These are phyloP conservation scores for Mollisiaceae sp. DNA, from an alignment of 2,329 filamentous ascomycete species.

Conservation along the genomic window DNA sequence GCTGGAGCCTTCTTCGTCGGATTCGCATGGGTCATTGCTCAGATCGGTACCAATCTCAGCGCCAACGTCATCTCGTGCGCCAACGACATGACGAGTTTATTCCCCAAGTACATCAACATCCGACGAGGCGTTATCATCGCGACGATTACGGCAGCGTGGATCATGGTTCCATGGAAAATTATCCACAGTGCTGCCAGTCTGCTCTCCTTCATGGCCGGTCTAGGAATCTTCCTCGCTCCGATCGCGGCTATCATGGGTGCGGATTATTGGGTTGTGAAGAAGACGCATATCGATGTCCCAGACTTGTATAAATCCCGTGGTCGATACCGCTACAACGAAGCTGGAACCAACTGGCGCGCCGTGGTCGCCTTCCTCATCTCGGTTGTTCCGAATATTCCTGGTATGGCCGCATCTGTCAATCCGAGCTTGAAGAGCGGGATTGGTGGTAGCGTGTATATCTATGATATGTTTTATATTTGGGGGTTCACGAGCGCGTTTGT, in stretches of 20 bases:
- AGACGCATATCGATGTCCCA: slow-evolving; percentile 43
- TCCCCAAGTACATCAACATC: slow-evolving; percentile 58
- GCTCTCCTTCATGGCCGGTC: slow-evolving; percentile 43
- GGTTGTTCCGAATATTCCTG: slow-evolving; percentile 36
- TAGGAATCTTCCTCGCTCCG: slow-evolving; percentile 46
- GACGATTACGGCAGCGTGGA: slow-evolving; percentile 48
- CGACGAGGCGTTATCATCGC: slow-evolving; percentile 51
- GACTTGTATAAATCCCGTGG: slow-evolving; percentile 41
- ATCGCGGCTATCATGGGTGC: slow-evolving; percentile 46
- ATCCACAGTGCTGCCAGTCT: slow-evolving; percentile 43
- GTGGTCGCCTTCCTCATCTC: slow-evolving; percentile 35
- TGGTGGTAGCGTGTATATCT: slow-evolving; percentile 42
- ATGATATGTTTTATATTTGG: slow-evolving; percentile 46
- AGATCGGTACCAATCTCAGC: slow-evolving; percentile 48
- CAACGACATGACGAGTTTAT: slow-evolving; percentile 50
- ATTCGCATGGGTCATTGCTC: slow-evolving; percentile 34
- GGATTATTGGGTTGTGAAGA: slow-evolving; percentile 44
- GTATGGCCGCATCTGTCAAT: slow-evolving; percentile 36
- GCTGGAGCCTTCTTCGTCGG: slow-evolving; percentile 43
- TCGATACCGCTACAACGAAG: slow-evolving; percentile 37
- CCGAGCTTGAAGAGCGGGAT: slow-evolving; percentile 32
- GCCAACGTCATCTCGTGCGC: slow-evolving; percentile 46
- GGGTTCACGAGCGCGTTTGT: slow-evolving; percentile 46
- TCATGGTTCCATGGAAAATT: slow-evolving; percentile 55
- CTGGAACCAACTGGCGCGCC: slow-evolving; percentile 37